These are phyloP conservation scores for Magnolia changhungtana DNA, from an alignment of 164 flowering plant genomes.

Conservation along the genomic window DNA sequence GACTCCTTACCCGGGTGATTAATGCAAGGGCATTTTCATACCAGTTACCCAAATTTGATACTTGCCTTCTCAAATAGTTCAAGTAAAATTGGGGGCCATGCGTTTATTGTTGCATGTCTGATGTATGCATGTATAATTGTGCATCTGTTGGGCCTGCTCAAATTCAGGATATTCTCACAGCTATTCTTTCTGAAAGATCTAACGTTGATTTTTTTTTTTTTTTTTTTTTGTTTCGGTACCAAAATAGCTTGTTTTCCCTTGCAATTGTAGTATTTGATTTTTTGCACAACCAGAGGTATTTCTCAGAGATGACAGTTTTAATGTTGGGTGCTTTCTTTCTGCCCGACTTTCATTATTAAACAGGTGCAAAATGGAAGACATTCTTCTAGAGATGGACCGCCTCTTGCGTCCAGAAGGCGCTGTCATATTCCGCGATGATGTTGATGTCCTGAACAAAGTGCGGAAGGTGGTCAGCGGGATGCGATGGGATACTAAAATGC, in stretches of 20 bases:
- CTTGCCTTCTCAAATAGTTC: background rate
- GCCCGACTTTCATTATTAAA: background rate
- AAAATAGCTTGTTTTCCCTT: background rate
- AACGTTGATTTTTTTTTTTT: background rate
- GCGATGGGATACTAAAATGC: slow-evolving; percentile 64
- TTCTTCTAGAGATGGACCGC: slow-evolving; percentile 83
- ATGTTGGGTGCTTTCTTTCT: background rate
- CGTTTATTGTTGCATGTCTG: background rate
- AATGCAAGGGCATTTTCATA: no score
- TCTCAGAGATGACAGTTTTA: background rate
- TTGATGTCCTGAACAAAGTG: slow-evolving; percentile 59
- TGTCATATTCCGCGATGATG: slow-evolving; percentile 69
- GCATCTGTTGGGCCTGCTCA: background rate
- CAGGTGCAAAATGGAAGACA: slow-evolving; percentile 74
- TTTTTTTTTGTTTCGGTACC: background rate
- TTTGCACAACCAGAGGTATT: background rate
- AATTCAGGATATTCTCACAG: background rate
- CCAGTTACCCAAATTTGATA: no score
- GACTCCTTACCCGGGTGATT: no score
- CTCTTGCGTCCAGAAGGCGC: slow-evolving; percentile 77
- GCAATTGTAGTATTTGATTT: background rate
- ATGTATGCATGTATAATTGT: background rate
- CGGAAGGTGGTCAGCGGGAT: slow-evolving; percentile 56
- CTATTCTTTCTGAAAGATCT: background rate
- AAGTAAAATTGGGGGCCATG: background rate